Percentiles rank a stretch among this genome's conserved stretches.
phyloP scores from a whole-genome alignment of 345 rosid genomes.

The Salix purpurea region DNA sequence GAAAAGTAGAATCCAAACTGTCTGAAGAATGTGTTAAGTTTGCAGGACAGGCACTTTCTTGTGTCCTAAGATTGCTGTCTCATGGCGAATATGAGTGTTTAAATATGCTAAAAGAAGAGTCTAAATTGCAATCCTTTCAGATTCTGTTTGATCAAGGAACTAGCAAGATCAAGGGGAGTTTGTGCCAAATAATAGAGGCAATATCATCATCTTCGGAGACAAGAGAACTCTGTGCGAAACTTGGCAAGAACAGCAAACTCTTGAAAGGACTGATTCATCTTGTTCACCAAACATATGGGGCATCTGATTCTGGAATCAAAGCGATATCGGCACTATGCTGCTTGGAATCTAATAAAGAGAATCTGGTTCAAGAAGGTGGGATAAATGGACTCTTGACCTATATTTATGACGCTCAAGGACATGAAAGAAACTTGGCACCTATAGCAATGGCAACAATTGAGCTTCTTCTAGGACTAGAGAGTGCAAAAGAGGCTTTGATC shows the following conservation, averaged over 20 bases:
- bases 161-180: conserved; percentile 21
- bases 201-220: conserved; percentile 40
- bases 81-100: conserved; percentile 19
- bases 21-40: conserved; percentile 27
- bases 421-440: conserved; percentile 24
- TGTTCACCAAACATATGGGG: conserved; percentile 22
- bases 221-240: conserved; percentile 29
- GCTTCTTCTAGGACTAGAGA: conserved; percentile 28
- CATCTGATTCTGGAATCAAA: conserved; percentile 28
- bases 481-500: conserved; percentile 34
- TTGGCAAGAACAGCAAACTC: conserved; percentile 26
- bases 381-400: conserved; percentile 31
- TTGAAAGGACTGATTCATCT: conserved; percentile 21
- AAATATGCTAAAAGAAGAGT: conserved; percentile 37
- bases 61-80: conserved; percentile 33
- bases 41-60: conserved; percentile 35
- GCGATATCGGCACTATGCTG: conserved; percentile 45
- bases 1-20: conserved; percentile 16
- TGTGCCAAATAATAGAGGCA: conserved; percentile 42
- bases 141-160: conserved; percentile 37
- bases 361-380: conserved; percentile 30
- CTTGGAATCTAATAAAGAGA: conserved; percentile 33
- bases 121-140: conserved; percentile 33
- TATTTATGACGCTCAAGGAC: conserved; percentile 26
- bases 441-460: conserved; percentile 40